Evolutionary conservation across 345 rosid genomes (phyloP).

Genomic region (Dimocarpus longan): DNA sequence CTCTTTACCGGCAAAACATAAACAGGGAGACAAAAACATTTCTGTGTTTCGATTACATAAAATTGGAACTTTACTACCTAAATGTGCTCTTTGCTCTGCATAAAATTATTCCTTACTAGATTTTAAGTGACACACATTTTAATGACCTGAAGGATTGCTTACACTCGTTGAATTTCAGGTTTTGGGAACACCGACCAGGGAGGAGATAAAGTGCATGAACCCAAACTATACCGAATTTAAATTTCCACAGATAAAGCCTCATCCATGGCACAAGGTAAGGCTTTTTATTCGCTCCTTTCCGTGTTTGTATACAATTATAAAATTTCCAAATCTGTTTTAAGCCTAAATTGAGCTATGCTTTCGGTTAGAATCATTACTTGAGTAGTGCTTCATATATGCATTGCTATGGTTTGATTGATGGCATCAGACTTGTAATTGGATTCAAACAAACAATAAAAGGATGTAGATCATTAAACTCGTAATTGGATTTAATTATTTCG

Average conservation of each 20-base stretch:
- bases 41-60: background rate
- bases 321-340: background rate
- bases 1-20: background rate
- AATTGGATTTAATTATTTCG: background rate
- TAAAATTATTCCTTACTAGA: background rate
- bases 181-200: constrained; percentile 95
- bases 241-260: constrained; percentile 95
- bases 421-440: background rate
- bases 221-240: constrained; percentile 92
- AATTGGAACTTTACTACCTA: background rate
- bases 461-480: background rate
- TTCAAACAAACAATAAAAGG: background rate
- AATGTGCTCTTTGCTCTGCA: background rate
- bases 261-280: constrained; percentile 94
- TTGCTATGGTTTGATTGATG: background rate
- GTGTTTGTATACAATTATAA: background rate
- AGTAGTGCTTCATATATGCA: background rate
- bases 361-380: background rate
- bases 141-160: constrained; percentile 16
- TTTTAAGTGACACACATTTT: constrained; percentile 16
- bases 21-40: background rate
- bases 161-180: constrained; percentile 47
- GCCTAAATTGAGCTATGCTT: constrained; percentile 3
- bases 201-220: constrained; percentile 99
- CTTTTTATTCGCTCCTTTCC: constrained; percentile 9